Evolutionary conservation across 176 grass and related monocot species (phyloP), one percentile per base, ranked within the genome.

Genomic region (Thalia dealbata): DNA sequence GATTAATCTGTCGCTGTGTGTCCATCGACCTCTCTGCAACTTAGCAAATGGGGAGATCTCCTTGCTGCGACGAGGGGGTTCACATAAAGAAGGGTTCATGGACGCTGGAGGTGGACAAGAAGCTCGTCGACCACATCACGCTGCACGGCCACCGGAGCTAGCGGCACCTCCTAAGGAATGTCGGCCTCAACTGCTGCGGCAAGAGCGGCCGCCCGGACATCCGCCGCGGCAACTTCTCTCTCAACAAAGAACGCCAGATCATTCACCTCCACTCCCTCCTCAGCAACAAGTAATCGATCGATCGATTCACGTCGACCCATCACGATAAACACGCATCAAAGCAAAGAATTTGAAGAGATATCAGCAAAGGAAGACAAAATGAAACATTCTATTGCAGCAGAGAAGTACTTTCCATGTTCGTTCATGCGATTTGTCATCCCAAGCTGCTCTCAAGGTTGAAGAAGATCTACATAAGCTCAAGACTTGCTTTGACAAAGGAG

Each of bases 201-300:
- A 96, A 96, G 86, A 96, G 92, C 74, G 92, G 92, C 83, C 89
- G 92, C 0, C 69, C 69, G 0, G 69, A 43, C 46, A 72, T 72
- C 44, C 52, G 52, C 46, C 51, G 69, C 18, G 69, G 69, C 14
- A 50, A 72, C 1, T 72, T 72, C 46, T 72, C 69, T 10, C 45
- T 30, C 2, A 46, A 72, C 6, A 46, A 72, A 52, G 46, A 72
- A 28, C 46, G 46, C 0, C 69, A 46, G 10, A 72, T 72, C 46
- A 5, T 72, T 30, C 69, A 54, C 45, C 69, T 72, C 23, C 69
- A 72, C 27, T 72, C 69, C 6, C 5, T 52, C 14, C 45, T 72
- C 23, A 46, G 69, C 1, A 72, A 72, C 69, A 72, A 72, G 69
- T 72, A 72, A 18, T n/a, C n/a, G 21, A 6, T 56, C n/a, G 4